phyloP scores from a whole-genome alignment of 1,284 basidiomycete species.

The Wallemia ichthyophaga region DNA sequence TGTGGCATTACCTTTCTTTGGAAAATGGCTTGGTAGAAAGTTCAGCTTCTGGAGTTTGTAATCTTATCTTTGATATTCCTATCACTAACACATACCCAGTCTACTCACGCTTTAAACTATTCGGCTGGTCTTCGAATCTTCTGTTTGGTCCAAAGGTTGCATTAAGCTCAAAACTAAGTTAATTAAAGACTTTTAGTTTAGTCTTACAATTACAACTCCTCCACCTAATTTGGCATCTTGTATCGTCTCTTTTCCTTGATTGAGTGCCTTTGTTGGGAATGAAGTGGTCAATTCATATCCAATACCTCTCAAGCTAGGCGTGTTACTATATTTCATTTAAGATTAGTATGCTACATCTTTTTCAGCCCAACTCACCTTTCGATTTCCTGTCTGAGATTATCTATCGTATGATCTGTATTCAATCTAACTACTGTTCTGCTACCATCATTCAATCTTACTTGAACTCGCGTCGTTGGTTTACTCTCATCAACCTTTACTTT shows the following conservation, averaged over 20 bases:
- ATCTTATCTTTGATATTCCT: neutral
- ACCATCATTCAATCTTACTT: conserved; percentile 68
- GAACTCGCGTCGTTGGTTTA: conserved; percentile 63
- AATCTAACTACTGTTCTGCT: conserved; percentile 25
- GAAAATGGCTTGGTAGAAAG: neutral
- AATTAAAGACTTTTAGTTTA: neutral
- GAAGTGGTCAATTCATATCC: neutral
- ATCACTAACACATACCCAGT: neutral
- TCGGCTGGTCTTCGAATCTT: neutral
- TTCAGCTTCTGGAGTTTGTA: neutral
- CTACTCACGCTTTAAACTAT: neutral
- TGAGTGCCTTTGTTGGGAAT: neutral
- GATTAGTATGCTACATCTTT: neutral
- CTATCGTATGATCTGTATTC: neutral
- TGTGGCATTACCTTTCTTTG: neutral
- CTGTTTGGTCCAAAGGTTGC: neutral
- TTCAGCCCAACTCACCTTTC: neutral
- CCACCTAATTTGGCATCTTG: neutral
- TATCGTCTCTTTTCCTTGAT: neutral
- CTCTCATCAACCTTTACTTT: conserved; percentile 44
- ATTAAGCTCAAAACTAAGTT: neutral
- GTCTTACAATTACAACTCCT: neutral
- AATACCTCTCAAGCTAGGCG: neutral
- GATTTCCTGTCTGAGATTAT: neutral
- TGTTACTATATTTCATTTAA: neutral